Percentiles rank a stretch among this genome's conserved stretches.
Conservation (phyloP, 257 asterid species). For the Voacanga thouarsii region DNA sequence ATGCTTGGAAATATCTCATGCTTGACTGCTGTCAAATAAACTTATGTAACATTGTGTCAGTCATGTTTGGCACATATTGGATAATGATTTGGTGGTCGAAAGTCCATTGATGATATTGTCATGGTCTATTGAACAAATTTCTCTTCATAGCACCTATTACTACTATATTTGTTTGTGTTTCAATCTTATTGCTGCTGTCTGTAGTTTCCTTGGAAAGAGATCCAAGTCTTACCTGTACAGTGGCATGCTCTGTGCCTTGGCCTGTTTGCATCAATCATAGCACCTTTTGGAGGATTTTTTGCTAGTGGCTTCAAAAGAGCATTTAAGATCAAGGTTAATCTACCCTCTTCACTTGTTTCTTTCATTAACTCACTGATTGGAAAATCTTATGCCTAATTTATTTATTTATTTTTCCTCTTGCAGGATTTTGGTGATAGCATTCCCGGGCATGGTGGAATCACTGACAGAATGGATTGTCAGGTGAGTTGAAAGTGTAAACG, state of each 20-base stretch:
- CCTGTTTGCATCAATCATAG: conserved; percentile 89
- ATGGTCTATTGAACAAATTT: not conserved
- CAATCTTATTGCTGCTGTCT: not conserved
- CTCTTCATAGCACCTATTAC: not conserved
- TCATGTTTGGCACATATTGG: not conserved
- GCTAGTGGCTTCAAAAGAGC: conserved; percentile 99
- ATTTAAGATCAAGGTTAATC: conserved; percentile 82
- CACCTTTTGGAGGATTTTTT: conserved; percentile 98
- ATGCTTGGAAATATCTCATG: not conserved
- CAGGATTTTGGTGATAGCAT: conserved; percentile 99
- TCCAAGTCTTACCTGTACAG: conserved; percentile 66
- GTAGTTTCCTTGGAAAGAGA: conserved; percentile 74
- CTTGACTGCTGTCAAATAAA: not conserved
- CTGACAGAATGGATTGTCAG: conserved; percentile 99
- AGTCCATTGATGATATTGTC: conserved; percentile 5
- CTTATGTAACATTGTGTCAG: not conserved
- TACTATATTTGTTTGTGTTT: not conserved
- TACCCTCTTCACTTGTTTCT: not conserved
- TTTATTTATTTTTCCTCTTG: not conserved
- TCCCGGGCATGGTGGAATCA: conserved; percentile 99
- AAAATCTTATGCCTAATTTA: not conserved
- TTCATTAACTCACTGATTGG: not conserved
- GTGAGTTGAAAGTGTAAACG: conserved; percentile 28
- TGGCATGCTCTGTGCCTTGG: conserved; percentile 82
- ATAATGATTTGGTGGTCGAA: not conserved